Evolutionary conservation across 192 early-diverging fungal species (phyloP), one percentile per base, ranked within the genome.

Genomic region (Funneliformis mosseae): DNA sequence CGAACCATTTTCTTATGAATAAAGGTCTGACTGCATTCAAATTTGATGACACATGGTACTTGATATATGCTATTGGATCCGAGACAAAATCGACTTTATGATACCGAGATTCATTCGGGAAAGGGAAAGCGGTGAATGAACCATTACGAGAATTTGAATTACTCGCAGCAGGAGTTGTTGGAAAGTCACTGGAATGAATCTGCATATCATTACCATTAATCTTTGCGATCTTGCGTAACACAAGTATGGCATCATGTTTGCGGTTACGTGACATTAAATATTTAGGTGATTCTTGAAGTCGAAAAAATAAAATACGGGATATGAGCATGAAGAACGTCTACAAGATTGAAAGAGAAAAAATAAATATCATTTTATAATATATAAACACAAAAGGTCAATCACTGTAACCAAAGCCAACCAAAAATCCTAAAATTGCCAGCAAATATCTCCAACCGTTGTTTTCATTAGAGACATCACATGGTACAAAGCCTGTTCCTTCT

Each of bases 371-470:
- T 25, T 41, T 46, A 60, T 60, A 38, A 50, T 23, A 45, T n/a
- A 12, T 43, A 33, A 42, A 43, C 28, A 25, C n/a, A n/a, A n/a
- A 39, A 25, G 5, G 0, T 71, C 27, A 23, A 27, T 62, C 12
- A 27, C 3, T 45, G 23, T 16, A 60, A 7, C 10, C 42, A 0
- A 78, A 64, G 42, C 85, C 45, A 62, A 84, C 85, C 43, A 91
- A 55, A 25, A 86, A 50, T 23, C 91, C 89, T 77, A 92, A 82
- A 55, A 88, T 83, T 8, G 91, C 79, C n/a, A 95, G 80, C 84
- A 96, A 84, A 73, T 90, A 89, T 41, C 96, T 88, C 96, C 96
- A 97, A 62, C 94, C 95, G 41, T 88, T 87, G 76, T 92, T 94
- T 77, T 92, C 86, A 74, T 85, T 87, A 16, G 83, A 80, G n/a